Conservation (phyloP, 73 alveolate species). For the Blepharisma japonicum region DNA sequence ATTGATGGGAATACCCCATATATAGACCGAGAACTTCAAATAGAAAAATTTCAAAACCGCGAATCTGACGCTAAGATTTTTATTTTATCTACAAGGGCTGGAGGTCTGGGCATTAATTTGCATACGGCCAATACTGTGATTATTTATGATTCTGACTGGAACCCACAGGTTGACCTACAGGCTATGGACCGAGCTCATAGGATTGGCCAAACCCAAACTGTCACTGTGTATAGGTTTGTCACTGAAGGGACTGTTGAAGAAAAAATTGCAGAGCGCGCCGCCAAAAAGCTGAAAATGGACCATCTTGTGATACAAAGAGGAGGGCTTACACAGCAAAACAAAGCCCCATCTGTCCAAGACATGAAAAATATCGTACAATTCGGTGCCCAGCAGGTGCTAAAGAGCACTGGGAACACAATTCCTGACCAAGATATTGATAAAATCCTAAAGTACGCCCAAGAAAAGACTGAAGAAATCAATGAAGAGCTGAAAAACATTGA, state of each 20-base stretch:
- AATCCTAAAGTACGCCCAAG: slow-evolving; percentile 83
- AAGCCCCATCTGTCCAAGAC: slow-evolving; percentile 65
- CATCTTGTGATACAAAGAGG: slow-evolving; percentile 77
- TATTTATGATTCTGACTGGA: slow-evolving; percentile 96
- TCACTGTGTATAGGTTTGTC: slow-evolving; percentile 84
- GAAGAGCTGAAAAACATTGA: slow-evolving; percentile 54
- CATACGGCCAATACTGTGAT: slow-evolving; percentile 96
- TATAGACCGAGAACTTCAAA: slow-evolving; percentile 78
- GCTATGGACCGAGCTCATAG: slow-evolving; percentile 95
- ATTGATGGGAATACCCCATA: slow-evolving; percentile 85
- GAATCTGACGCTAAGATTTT: slow-evolving; percentile 79
- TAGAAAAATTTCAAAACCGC: slow-evolving; percentile 82
- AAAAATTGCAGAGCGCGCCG: slow-evolving; percentile 90
- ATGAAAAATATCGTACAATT: slow-evolving; percentile 68
- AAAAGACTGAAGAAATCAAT: slow-evolving; percentile 79
- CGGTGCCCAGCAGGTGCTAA: slow-evolving; percentile 64
- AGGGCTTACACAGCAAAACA: not conserved
- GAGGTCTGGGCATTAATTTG: slow-evolving; percentile 97
- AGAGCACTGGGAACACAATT: slow-evolving; percentile 59
- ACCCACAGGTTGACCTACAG: slow-evolving; percentile 94
- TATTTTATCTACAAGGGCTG: slow-evolving; percentile 93
- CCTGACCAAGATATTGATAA: slow-evolving; percentile 90
- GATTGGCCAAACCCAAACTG: slow-evolving; percentile 90
- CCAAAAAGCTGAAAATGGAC: slow-evolving; percentile 87
- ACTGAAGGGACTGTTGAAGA: slow-evolving; percentile 95